Evolutionary conservation across 495 filamentous ascomycete species (phyloP).

Genomic region (Lasiosphaeriaceae sp.): DNA sequence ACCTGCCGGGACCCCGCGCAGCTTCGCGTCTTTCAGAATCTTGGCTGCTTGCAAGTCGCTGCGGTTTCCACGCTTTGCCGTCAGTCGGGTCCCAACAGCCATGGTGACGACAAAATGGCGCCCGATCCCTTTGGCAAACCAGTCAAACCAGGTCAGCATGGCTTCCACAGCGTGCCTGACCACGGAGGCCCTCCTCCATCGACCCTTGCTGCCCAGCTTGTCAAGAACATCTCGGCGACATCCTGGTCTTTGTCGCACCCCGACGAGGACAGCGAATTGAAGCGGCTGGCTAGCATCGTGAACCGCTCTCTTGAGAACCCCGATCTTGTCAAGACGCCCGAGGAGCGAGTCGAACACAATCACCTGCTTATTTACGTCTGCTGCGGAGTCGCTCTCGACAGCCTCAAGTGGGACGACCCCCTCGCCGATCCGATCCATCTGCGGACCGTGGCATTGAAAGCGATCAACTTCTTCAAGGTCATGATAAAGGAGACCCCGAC

Average conservation of each 20-base stretch:
- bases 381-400: constrained; percentile 72
- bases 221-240: constrained; percentile 48
- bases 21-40: background rate
- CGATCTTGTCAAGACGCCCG: constrained; percentile 39
- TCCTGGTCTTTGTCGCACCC: constrained; percentile 30
- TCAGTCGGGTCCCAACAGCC: background rate
- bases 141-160: constrained; percentile 11
- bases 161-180: background rate
- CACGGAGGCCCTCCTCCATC: constrained; percentile 51
- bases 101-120: constrained; percentile 23
- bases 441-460: constrained; percentile 64
- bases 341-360: constrained; percentile 68
- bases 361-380: constrained; percentile 81
- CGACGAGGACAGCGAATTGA: constrained; percentile 42
- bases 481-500: constrained; percentile 71
- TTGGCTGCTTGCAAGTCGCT: background rate
- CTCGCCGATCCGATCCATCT: constrained; percentile 51
- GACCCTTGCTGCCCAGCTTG: constrained; percentile 66
- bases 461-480: constrained; percentile 58
- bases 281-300: constrained; percentile 35
- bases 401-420: constrained; percentile 55
- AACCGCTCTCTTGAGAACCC: constrained; percentile 41
- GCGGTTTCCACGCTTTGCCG: no score
- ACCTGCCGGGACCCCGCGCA: constrained; percentile 5
- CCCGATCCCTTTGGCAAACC: constrained; percentile 17